phyloP scores from a whole-genome alignment of 371 early-diverging fungal species.

The Smittium culicis region DNA sequence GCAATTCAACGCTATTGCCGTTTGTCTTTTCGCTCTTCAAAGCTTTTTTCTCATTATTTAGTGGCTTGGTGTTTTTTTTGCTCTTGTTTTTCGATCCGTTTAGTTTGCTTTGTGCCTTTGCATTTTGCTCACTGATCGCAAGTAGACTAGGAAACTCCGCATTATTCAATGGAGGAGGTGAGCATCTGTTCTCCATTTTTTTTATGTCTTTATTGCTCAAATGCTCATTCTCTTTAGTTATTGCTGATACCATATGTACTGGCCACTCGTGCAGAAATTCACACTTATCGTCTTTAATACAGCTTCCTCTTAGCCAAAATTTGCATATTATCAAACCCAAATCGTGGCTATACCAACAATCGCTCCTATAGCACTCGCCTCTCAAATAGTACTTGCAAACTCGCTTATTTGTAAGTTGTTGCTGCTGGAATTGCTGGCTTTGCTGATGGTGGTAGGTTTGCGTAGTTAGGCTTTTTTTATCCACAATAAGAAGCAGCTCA shows the following conservation, averaged over 20 bases:
- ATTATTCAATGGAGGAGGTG: conserved; percentile 6
- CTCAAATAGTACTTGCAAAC: conserved; percentile 8
- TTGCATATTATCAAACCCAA: conserved; percentile 5
- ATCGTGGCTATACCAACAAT: conserved; percentile 14
- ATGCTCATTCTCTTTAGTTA: not conserved
- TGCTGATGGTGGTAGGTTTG: not conserved
- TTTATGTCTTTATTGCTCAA: not conserved
- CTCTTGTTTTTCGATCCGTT: too few relatives aligned
- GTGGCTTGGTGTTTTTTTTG: too few relatives aligned
- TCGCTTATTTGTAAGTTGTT: conserved; percentile 1
- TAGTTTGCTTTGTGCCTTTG: not conserved
- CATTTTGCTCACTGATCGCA: not conserved
- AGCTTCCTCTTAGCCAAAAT: conserved; percentile 9
- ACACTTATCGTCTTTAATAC: conserved; percentile 13
- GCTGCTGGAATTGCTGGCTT: not conserved
- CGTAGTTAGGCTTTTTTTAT: not conserved
- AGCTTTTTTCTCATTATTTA: too few relatives aligned
- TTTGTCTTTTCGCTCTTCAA: too few relatives aligned
- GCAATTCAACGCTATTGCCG: not conserved
- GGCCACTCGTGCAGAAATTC: conserved; percentile 14
- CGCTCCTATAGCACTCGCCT: conserved; percentile 11
- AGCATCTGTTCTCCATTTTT: conserved; percentile 3
- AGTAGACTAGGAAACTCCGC: conserved; percentile 9
- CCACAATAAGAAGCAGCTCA: not conserved
- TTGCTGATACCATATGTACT: not conserved